phyloP scores from a whole-genome alignment of 306 rosid species.

The Fagus sylvatica region DNA sequence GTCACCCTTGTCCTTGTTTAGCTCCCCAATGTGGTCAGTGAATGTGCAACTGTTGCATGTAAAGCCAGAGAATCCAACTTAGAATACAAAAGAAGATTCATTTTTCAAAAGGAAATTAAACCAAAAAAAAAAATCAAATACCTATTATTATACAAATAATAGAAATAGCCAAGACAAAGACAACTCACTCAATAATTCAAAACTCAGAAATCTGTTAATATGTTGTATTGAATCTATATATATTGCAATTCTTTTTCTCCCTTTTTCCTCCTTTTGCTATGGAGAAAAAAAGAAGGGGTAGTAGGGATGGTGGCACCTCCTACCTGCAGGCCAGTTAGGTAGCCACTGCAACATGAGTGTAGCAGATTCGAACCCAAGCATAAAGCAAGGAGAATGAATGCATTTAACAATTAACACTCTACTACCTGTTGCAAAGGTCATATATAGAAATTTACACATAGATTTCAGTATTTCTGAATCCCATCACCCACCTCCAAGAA shows the following conservation, averaged over 20 bases:
- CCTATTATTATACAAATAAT: background rate
- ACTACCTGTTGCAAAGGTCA: background rate
- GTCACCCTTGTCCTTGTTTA: slow-evolving; percentile 47
- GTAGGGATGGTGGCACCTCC: background rate
- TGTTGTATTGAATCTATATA: background rate
- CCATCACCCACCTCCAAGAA: background rate
- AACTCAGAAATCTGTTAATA: background rate
- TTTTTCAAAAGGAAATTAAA: slow-evolving; percentile 9
- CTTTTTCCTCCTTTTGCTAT: background rate
- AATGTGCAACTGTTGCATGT: slow-evolving; percentile 66
- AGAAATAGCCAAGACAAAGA: background rate
- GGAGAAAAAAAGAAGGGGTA: background rate
- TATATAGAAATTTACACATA: background rate
- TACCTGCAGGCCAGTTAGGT: background rate
- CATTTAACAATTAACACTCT: background rate
- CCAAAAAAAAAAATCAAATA: background rate
- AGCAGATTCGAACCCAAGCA: background rate
- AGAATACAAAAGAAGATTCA: slow-evolving; percentile 19
- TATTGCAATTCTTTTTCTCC: background rate
- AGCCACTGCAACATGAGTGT: background rate
- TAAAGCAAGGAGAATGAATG: background rate
- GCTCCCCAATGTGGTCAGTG: slow-evolving; percentile 68
- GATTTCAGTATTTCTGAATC: background rate
- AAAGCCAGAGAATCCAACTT: slow-evolving; percentile 33
- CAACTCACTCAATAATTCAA: background rate